Conservation (phyloP, 768 basidiomycete species). For the Agrocybe chaxingu region DNA sequence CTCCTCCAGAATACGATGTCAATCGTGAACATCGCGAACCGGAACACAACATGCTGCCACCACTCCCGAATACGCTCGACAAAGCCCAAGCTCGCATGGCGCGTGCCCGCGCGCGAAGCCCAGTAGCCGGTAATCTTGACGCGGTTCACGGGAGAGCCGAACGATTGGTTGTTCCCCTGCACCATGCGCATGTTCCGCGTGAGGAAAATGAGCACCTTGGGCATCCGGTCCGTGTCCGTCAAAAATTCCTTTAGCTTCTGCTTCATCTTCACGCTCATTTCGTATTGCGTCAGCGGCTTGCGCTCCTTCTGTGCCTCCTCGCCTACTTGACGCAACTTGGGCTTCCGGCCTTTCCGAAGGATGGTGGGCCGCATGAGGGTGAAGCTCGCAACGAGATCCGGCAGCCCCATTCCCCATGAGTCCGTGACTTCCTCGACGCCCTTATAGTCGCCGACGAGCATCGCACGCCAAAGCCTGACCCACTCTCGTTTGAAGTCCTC, state of each 20-base stretch:
- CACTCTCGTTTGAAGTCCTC: slow-evolving; percentile 73
- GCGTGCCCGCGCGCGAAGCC: slow-evolving; percentile 66
- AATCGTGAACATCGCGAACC: slow-evolving; percentile 57
- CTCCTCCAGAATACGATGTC: slow-evolving; percentile 73
- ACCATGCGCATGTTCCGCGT: slow-evolving; percentile 76
- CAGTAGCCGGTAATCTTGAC: slow-evolving; percentile 87
- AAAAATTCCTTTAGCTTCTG: slow-evolving; percentile 62
- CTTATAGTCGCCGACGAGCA: slow-evolving; percentile 54
- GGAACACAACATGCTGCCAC: slow-evolving; percentile 61
- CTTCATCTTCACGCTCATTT: slow-evolving; percentile 68
- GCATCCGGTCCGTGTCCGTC: slow-evolving; percentile 73
- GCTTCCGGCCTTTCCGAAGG: slow-evolving; percentile 32
- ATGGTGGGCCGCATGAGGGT: slow-evolving; percentile 64
- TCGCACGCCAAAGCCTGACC: slow-evolving; percentile 70
- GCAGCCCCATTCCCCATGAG: slow-evolving; percentile 67
- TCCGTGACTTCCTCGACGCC: slow-evolving; percentile 48
- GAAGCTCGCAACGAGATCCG: slow-evolving; percentile 72
- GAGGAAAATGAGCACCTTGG: slow-evolving; percentile 72
- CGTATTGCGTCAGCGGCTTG: slow-evolving; percentile 56
- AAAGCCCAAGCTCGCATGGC: slow-evolving; percentile 39
- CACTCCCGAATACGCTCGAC: slow-evolving; percentile 46
- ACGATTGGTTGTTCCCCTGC: slow-evolving; percentile 74
- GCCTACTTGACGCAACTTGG: slow-evolving; percentile 16
- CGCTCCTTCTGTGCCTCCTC: slow-evolving; percentile 22
- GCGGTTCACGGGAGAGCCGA: slow-evolving; percentile 85